Evolutionary conservation across 208 protist species (phyloP).

Genomic region (Naegleria lovaniensis): DNA sequence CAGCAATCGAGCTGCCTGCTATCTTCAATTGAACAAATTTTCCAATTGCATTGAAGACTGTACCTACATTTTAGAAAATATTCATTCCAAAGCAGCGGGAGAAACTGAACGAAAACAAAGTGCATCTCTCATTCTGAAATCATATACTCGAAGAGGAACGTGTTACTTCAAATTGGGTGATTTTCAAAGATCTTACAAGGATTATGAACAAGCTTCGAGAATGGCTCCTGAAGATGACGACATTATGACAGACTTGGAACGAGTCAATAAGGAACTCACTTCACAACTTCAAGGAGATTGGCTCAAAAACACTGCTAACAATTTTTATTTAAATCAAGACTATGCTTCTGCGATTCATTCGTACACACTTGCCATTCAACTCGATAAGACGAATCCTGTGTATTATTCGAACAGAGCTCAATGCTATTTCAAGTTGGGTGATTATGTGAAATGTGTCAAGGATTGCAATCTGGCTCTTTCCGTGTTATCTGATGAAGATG

Average conservation of each 20-base stretch:
- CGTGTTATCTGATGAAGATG: neutral
- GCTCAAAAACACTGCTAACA: conserved; percentile 13
- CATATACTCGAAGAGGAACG: neutral
- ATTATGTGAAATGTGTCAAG: neutral
- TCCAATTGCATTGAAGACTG: neutral
- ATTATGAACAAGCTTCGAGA: conserved; percentile 14
- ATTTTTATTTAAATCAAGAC: neutral
- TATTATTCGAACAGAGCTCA: conserved; percentile 18
- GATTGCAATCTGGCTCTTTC: conserved; percentile 14
- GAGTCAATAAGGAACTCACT: neutral
- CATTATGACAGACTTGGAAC: neutral
- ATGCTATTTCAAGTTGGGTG: neutral
- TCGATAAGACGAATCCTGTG: neutral
- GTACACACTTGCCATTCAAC: neutral
- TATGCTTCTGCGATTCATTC: neutral
- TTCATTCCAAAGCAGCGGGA: neutral
- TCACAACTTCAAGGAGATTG: neutral
- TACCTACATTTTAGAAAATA: neutral
- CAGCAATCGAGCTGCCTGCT: neutral
- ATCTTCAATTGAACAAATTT: neutral
- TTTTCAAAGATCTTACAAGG: neutral
- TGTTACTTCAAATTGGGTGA: neutral
- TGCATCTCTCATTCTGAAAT: neutral
- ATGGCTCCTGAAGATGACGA: neutral
- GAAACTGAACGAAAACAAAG: neutral